Evolutionary conservation across 257 asterid genomes (phyloP).

Genomic region (Capsicum chinense): DNA sequence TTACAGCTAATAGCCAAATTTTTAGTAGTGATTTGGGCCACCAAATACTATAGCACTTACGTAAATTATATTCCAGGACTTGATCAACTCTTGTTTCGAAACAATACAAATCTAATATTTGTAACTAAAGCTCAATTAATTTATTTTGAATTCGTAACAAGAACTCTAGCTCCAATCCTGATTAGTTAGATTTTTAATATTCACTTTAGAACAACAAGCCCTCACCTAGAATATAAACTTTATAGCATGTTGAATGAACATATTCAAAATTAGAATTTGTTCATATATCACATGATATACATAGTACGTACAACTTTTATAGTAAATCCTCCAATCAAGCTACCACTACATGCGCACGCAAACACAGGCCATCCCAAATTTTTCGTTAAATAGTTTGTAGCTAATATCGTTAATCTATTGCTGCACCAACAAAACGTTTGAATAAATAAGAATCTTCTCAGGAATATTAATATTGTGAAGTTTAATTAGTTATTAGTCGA

Average conservation of each 20-base stretch:
- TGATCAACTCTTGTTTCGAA: neutral
- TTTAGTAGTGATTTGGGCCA: too few relatives aligned
- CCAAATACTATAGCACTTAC: neutral
- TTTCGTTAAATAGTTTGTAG: neutral
- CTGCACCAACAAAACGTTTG: too few relatives aligned
- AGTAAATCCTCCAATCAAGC: neutral
- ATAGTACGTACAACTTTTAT: neutral
- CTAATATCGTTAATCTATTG: neutral
- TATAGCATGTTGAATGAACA: neutral
- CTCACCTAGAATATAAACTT: neutral
- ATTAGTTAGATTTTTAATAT: neutral
- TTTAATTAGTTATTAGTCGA: too few relatives aligned
- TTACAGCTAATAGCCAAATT: too few relatives aligned
- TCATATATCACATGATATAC: neutral
- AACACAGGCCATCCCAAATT: neutral
- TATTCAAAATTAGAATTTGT: neutral
- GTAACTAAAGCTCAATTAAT: neutral
- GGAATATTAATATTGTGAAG: too few relatives aligned
- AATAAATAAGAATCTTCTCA: too few relatives aligned
- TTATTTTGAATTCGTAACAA: neutral
- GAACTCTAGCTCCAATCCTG: neutral
- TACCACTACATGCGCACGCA: too few relatives aligned
- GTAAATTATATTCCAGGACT: neutral
- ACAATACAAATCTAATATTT: neutral
- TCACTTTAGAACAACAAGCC: neutral